Conservation (phyloP, 495 filamentous ascomycete species). For the Trichocladium uniseriatum region DNA sequence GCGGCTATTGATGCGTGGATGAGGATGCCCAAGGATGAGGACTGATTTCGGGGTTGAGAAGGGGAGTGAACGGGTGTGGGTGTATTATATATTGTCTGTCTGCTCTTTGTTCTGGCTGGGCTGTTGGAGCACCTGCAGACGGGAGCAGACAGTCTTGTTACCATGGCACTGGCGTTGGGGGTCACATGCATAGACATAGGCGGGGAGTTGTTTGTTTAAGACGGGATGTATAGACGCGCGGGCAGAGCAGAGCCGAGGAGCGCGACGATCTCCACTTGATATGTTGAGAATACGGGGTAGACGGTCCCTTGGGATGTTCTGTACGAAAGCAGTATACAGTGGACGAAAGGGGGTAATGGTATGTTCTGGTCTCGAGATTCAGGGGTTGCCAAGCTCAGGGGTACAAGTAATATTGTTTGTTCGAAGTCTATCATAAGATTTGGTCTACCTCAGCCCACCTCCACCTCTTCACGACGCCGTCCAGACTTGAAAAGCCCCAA, state of each 20-base stretch:
- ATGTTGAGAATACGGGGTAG: background rate
- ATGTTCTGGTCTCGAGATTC: too few relatives aligned
- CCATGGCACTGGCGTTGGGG: conserved; percentile 12
- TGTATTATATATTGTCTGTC: conserved; percentile 1
- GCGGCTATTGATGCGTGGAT: conserved; percentile 91
- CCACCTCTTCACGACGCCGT: too few relatives aligned
- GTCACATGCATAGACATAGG: conserved; percentile 5
- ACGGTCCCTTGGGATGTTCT: background rate
- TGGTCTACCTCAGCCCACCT: too few relatives aligned
- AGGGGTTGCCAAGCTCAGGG: too few relatives aligned
- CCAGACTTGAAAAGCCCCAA: too few relatives aligned
- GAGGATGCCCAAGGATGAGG: conserved; percentile 50
- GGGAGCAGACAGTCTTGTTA: background rate
- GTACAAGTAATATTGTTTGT: too few relatives aligned
- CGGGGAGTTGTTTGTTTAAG: background rate
- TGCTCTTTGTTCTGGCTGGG: background rate
- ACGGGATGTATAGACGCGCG: conserved; percentile 1
- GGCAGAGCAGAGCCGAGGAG: background rate
- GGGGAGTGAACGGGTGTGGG: background rate
- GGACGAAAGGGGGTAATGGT: too few relatives aligned
- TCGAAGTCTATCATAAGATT: too few relatives aligned
- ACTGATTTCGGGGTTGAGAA: conserved; percentile 18
- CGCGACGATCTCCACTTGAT: conserved; percentile 5
- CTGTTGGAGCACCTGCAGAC: background rate
- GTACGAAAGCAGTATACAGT: too few relatives aligned